Evolutionary conservation across 169 alveolate species (phyloP), one percentile per base, ranked within the genome.

Genomic region (Plasmodium fragile): DNA sequence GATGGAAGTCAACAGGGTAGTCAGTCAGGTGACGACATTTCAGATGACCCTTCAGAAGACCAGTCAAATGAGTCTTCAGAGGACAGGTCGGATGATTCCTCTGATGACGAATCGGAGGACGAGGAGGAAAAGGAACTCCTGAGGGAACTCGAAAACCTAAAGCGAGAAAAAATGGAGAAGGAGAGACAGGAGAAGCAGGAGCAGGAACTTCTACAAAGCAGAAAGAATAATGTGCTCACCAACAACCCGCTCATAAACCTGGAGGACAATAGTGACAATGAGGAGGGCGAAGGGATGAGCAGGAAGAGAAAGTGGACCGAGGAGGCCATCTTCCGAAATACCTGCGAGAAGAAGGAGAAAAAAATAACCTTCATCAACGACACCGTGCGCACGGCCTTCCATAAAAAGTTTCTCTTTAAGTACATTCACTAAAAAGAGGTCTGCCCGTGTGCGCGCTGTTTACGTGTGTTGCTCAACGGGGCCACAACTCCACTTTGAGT

Each of bases 331-430:
- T 94, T 90, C 94, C 65, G 98, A 98, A 95, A 97, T 94, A 93
- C 99, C 96, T 92, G 98, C 97, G 90, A 96, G 96, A 73, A 90
- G 95, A 83, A 96, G 87, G 92, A 91, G 94, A 69, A 95, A 89
- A 82, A 93, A 89, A 72, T 93, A 95, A 87, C 96, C 94, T 92
- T 73, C 94, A 96, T 98, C 53, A 98, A 98, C 95, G 99, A 98
- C 94, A 97, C 98, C 77, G 99, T 98, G 4, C 95, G 99, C 81
- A 98, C 98, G 90, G 99, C 98, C 92, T 98, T 98, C 95, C 99
- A 98, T 94, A 95, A 96, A 82, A 96, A 97, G 59, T 98, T 98
- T 91, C 92, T 98, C 69, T 97, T 96, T 95, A 98, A 97, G 95
- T 98, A 96, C 77, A 97, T 98, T 3, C 94, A 91, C 49, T 91